Base-by-base conservation (phyloP, 495 filamentous ascomycete genomes). In the Aspergillus coremiiformis region DNA sequence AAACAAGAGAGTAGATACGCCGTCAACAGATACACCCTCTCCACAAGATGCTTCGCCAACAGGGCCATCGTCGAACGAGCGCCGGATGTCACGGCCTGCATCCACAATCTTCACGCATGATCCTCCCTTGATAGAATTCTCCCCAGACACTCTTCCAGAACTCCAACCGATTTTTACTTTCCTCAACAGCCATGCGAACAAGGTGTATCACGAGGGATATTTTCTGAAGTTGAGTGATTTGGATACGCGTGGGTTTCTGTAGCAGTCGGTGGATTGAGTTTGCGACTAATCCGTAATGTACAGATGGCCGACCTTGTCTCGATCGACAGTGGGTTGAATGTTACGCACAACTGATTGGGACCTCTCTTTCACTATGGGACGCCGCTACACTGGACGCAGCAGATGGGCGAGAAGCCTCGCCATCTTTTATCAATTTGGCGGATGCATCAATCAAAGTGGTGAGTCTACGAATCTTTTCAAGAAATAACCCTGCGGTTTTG, bases 381-480 rank as follows among this genome's bases (percentile, higher is more conserved):
- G 91, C 92, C 17, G 82, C 86, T 54, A 90, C 91, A 67, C 76
- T 99, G 63, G 93, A 97, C 77, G 84, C 84, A 37, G 90, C 89
- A 12, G 89, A 83, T 15, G 81, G 85, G 39, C 82, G 92, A 29
- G 89, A 96, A 58, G 88, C 96, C 30, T 74, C 94, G 17, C 90
- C 93, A 19, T 96, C 89, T 43, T 99, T 95, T 66, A 86, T 99
- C 62, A 99, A 99, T 67, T 74, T 99, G 55, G 90, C 93, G 3
- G 93, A 99, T 78, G 91, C 91, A 11, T 95, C 92, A 1, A 87
- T 99, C 61, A 95, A 92, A 63, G 95, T 96, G 92, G 93, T 96
- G 75, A 45, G 71, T 52, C 55, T 7, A 29, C 42, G n/a, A 23
- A 10, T 24, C 42, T 44, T n/a, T 15, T n/a, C 8, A 9, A n/a